Conservation (phyloP, 2,329 filamentous ascomycete genomes). For the Plectosphaerella sp. region DNA sequence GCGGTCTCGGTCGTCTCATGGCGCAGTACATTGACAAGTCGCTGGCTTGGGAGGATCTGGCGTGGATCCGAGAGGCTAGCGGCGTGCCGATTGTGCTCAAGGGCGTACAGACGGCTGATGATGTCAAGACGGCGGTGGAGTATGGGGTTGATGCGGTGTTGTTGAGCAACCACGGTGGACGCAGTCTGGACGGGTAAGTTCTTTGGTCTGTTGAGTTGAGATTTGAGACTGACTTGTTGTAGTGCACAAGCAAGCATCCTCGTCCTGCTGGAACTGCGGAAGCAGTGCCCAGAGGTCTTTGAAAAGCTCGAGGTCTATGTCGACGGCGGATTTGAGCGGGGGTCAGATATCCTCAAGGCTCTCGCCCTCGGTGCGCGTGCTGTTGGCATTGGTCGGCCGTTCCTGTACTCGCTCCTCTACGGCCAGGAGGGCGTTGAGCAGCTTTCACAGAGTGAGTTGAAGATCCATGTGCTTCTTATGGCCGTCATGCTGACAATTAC, state of each 20-base stretch:
- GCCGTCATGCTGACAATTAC: conserved; percentile 25
- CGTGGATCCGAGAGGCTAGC: conserved; percentile 54
- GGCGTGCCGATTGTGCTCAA: conserved; percentile 60
- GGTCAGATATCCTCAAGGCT: conserved; percentile 64
- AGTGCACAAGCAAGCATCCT: background rate
- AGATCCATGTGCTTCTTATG: conserved; percentile 2
- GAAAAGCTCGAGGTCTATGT: conserved; percentile 56
- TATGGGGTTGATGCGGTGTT: conserved; percentile 63
- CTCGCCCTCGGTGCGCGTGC: conserved; percentile 60
- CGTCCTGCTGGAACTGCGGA: conserved; percentile 55
- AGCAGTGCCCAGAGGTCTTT: conserved; percentile 56
- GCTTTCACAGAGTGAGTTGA: conserved; percentile 44
- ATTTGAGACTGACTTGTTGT: background rate
- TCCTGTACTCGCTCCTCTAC: conserved; percentile 57
- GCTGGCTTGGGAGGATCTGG: conserved; percentile 55
- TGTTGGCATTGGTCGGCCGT: conserved; percentile 58
- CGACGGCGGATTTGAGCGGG: conserved; percentile 61
- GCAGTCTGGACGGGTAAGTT: conserved; percentile 35
- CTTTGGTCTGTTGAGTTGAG: conserved; percentile 14
- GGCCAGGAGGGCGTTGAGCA: conserved; percentile 53
- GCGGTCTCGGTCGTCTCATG: conserved; percentile 47
- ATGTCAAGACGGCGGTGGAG: conserved; percentile 57
- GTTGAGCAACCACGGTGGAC: conserved; percentile 66
- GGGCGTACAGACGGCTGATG: conserved; percentile 63
- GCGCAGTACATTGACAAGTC: conserved; percentile 44